Percentiles rank a stretch among this genome's conserved stretches.
These are phyloP conservation scores for Penicillium griseofulvum DNA, from an alignment of 2,329 filamentous ascomycete genomes.

Conservation along the genomic window DNA sequence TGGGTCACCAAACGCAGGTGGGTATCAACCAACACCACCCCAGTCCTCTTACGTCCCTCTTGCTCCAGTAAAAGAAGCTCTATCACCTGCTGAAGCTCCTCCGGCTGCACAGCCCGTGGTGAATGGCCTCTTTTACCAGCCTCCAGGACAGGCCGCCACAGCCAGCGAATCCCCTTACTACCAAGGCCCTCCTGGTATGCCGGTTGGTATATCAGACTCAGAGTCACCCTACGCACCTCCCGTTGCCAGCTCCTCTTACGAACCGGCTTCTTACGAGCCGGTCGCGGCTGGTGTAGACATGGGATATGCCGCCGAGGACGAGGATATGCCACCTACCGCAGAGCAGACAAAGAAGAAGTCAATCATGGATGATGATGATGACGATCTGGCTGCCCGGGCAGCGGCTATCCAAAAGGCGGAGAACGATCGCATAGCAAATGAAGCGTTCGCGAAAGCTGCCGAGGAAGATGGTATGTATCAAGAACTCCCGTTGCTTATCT, in stretches of 20 bases:
- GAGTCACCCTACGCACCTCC: slow-evolving; percentile 33
- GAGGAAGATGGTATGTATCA: slow-evolving; percentile 59
- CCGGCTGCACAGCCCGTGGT: slow-evolving; percentile 24
- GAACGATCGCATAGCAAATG: slow-evolving; percentile 70
- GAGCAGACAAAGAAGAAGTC: slow-evolving; percentile 70
- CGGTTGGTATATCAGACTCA: slow-evolving; percentile 20
- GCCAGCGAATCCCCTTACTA: slow-evolving; percentile 27
- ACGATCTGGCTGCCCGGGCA: slow-evolving; percentile 58
- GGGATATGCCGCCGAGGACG: slow-evolving; percentile 43
- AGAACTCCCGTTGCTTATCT: background rate
- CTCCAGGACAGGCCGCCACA: slow-evolving; percentile 13
- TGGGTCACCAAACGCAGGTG: slow-evolving; percentile 31
- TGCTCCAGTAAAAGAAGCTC: slow-evolving; percentile 41
- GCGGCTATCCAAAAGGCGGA: slow-evolving; percentile 58
- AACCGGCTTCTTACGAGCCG: slow-evolving; percentile 10
- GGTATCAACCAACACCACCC: slow-evolving; percentile 39
- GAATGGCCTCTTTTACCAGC: slow-evolving; percentile 27
- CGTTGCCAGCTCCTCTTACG: slow-evolving; percentile 28
- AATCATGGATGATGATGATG: slow-evolving; percentile 78
- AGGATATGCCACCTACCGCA: slow-evolving; percentile 46
- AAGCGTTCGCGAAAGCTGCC: slow-evolving; percentile 80
- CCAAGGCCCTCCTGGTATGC: slow-evolving; percentile 19
- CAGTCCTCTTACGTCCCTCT: slow-evolving; percentile 40
- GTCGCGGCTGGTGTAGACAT: slow-evolving; percentile 20
- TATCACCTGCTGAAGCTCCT: slow-evolving; percentile 22